A percentile compares a stretch with the other conserved stretches of the same genome.
These are phyloP conservation scores for Calocybe gambosa DNA, from an alignment of 1,284 basidiomycete species.

Conservation along the genomic window DNA sequence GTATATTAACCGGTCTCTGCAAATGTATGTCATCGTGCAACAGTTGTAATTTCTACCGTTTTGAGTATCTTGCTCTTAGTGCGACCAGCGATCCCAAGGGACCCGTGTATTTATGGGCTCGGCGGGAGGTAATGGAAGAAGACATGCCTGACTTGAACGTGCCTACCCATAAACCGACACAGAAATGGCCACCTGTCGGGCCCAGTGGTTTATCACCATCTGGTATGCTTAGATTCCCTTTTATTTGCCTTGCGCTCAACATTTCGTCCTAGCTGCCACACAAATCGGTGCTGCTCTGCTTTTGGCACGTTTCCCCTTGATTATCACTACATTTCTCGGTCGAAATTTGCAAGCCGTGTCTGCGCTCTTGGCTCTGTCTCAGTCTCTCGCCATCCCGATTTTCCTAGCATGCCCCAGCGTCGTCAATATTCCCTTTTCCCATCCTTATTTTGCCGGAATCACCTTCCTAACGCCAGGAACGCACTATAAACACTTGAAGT, in stretches of 20 bases:
- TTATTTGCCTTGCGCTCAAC: neutral
- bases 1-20: constrained; percentile 50
- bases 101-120: constrained; percentile 69
- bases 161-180: constrained; percentile 21
- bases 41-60: neutral
- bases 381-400: constrained; percentile 48
- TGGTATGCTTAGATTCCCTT: constrained; percentile 28
- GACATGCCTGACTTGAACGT: constrained; percentile 39
- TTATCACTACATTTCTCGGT: constrained; percentile 60
- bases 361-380: constrained; percentile 43
- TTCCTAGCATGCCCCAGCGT: constrained; percentile 44
- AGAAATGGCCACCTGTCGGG: constrained; percentile 46
- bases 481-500: constrained; percentile 39
- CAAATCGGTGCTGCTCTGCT: constrained; percentile 45
- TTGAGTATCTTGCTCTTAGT: constrained; percentile 24
- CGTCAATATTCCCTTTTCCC: constrained; percentile 52
- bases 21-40: constrained; percentile 40
- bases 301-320: constrained; percentile 47
- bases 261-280: constrained; percentile 29
- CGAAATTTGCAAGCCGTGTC: constrained; percentile 46
- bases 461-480: constrained; percentile 39
- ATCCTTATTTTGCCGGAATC: constrained; percentile 47
- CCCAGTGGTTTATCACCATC: constrained; percentile 40
- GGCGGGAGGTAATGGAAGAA: constrained; percentile 64
- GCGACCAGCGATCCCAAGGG: constrained; percentile 63